Evolutionary conservation across 495 filamentous ascomycete species (phyloP), one percentile per base, ranked within the genome.

Genomic region (Aspergillus conjunctus): DNA sequence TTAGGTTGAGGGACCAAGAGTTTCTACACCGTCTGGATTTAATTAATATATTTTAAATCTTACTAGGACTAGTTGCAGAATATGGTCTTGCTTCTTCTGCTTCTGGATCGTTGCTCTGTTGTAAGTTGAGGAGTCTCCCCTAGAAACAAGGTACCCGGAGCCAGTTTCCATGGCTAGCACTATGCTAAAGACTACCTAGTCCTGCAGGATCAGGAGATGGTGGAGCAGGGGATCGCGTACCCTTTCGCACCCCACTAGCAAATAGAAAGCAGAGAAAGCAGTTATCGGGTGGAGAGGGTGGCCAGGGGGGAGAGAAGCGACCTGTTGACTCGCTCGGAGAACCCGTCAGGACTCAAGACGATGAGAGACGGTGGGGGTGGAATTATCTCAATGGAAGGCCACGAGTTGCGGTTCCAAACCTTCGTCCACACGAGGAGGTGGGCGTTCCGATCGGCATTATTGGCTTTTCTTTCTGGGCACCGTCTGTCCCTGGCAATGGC

Each of bases 131-230:
- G n/a, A n/a, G n/a, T n/a, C n/a, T 54, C 56, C 41, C 15, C 10
- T 43, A 20, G 31, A n/a, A 46, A 43, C 41, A 54, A 60, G 58
- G 58, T 60, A 60, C 58, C 58, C 51, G 58, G 30, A 11, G 3
- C 53, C 37, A 32, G 39, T 32, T 10, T 22, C 32, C 49, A 15
- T 51, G 11, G 12, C 32, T 22, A 54, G 51, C 14, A 54, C n/a
- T 33, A 54, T 54, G 21, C 51, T 54, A 54, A 54, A 43, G n/a
- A 54, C 43, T 54, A n/a, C n/a, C n/a, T n/a, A 54, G 58, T 54
- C 58, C 45, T 60, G 58, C 58, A 60, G 58, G 54, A 60, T 60
- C 58, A 60, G 58, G 58, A 60, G 58, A 60, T 31, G 51, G 58
- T 60, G 58, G 58, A 60, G 58, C 43, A 50, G 31, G 37, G 1